phyloP scores from a whole-genome alignment of 345 rosid species.

The Citrus mangshanensis region DNA sequence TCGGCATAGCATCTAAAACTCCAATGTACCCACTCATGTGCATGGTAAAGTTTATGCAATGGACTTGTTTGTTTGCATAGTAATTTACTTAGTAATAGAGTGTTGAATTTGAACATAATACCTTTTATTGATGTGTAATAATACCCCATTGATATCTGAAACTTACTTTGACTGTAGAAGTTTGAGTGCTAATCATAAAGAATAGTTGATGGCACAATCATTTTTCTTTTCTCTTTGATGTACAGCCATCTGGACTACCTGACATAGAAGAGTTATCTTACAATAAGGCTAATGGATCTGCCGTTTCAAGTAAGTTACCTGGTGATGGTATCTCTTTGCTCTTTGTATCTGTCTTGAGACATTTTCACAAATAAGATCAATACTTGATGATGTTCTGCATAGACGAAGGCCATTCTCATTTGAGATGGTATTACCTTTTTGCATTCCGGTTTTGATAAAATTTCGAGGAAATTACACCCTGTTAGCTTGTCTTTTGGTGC shows the following conservation, averaged over 20 bases:
- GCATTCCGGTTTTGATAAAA: neutral
- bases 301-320: slow-evolving; percentile 31
- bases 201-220: neutral
- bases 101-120: too few relatives aligned
- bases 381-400: neutral
- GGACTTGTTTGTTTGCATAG: too few relatives aligned
- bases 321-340: neutral
- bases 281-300: slow-evolving; percentile 37
- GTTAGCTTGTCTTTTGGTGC: neutral
- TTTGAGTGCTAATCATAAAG: too few relatives aligned
- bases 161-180: too few relatives aligned
- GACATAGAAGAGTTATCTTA: slow-evolving; percentile 74
- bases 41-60: too few relatives aligned
- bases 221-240: neutral
- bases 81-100: too few relatives aligned
- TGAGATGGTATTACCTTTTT: too few relatives aligned
- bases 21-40: too few relatives aligned
- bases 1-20: too few relatives aligned
- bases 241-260: slow-evolving; percentile 43
- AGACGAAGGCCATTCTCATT: neutral
- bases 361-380: neutral
- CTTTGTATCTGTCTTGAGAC: neutral
- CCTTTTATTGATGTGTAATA: too few relatives aligned
- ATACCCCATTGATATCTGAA: too few relatives aligned
- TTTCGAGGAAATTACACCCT: neutral